Conservation (phyloP, 805 yeast species). For the Saturnispora sanitii region DNA sequence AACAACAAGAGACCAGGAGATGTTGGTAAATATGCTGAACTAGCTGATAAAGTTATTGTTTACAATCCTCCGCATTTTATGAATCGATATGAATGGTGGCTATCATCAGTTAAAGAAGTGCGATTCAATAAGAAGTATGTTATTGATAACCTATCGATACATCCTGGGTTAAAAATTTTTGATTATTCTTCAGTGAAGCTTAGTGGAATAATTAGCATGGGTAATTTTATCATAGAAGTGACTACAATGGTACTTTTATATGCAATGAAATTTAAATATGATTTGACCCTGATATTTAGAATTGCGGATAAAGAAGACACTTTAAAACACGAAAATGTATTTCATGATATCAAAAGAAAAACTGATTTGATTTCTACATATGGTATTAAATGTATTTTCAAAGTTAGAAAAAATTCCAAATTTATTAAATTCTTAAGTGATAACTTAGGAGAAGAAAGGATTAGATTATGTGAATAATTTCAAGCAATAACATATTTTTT, state of each 20-base stretch:
- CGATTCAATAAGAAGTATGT: background rate
- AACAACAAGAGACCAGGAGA: background rate
- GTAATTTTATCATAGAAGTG: constrained; percentile 3
- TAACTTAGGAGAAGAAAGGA: background rate
- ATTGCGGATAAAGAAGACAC: background rate
- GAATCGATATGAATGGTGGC: constrained; percentile 1
- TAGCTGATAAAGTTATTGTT: background rate
- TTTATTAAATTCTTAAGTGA: background rate
- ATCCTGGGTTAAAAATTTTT: background rate
- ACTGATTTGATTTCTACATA: background rate
- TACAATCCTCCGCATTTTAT: constrained; percentile 1
- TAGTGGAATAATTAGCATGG: constrained; percentile 3
- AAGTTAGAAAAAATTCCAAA: background rate
- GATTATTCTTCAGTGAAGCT: background rate
- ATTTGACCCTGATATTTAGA: background rate
- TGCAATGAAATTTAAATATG: background rate
- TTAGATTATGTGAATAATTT: background rate
- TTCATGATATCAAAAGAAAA: background rate
- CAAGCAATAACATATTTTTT: background rate
- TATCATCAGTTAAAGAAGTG: background rate
- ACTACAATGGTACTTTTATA: background rate
- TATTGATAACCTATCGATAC: background rate
- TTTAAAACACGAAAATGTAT: background rate
- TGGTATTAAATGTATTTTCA: background rate
- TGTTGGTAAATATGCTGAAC: background rate